Conservation (phyloP, 495 filamentous ascomycete genomes). For the Daldinia grandis region DNA sequence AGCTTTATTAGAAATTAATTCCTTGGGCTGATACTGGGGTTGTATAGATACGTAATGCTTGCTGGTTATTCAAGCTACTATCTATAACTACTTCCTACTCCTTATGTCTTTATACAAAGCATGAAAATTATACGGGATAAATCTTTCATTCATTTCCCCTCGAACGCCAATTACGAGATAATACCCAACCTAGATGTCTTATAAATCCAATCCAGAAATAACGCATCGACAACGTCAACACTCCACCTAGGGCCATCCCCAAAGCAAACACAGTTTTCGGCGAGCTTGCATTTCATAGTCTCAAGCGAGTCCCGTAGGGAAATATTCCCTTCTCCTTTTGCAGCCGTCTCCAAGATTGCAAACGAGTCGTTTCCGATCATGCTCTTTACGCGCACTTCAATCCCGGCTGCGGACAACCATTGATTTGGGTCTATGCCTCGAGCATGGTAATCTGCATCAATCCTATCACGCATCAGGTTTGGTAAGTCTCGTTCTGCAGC, state of each 20-base stretch:
- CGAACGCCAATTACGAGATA: background rate
- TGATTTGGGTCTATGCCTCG: background rate
- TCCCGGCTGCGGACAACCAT: background rate
- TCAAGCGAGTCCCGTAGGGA: background rate
- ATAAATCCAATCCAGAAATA: constrained; percentile 17
- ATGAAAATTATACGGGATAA: too few species aligned
- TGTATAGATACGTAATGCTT: too few species aligned
- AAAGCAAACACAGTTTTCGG: constrained; percentile 28
- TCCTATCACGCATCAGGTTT: background rate
- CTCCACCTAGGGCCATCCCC: constrained; percentile 30
- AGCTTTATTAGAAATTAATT: too few species aligned
- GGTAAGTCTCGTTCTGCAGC: background rate
- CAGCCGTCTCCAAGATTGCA: background rate
- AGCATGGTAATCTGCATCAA: background rate
- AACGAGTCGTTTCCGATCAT: background rate
- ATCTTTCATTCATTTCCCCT: background rate
- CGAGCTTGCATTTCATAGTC: constrained; percentile 19
- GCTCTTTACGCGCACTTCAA: background rate
- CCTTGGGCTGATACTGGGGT: too few species aligned
- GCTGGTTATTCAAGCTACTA: too few species aligned
- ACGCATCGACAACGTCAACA: constrained; percentile 20
- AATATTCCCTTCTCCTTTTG: background rate
- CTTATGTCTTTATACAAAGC: too few species aligned
- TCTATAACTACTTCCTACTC: too few species aligned
- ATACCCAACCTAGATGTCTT: background rate